Conservation (phyloP, 108 stramenopile genomes). For the Pelagomonas calceolata region DNA sequence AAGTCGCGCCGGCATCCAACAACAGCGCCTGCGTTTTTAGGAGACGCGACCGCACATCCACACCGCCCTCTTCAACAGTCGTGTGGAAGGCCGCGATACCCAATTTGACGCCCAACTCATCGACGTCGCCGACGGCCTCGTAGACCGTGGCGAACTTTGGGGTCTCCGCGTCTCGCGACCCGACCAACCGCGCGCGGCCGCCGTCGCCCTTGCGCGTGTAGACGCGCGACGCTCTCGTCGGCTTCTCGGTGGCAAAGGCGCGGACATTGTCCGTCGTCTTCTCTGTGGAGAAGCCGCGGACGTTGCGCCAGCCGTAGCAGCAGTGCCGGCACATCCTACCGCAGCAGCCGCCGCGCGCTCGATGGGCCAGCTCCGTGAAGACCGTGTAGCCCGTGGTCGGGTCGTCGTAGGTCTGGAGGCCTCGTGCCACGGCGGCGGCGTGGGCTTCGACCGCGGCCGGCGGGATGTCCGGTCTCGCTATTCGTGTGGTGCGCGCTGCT, state of each 20-base stretch:
- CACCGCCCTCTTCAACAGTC: background rate
- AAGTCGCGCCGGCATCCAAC: background rate
- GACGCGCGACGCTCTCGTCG: background rate
- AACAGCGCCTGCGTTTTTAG: background rate
- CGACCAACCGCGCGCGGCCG: background rate
- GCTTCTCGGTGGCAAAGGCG: background rate
- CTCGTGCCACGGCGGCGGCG: background rate
- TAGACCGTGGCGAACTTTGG: background rate
- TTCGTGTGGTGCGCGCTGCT: too few relatives aligned
- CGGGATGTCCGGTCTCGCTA: too few relatives aligned
- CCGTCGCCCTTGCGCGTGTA: background rate
- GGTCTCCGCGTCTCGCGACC: background rate
- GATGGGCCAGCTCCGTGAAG: constrained; percentile 71
- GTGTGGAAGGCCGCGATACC: background rate
- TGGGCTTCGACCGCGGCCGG: constrained; percentile 7
- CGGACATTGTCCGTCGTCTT: background rate
- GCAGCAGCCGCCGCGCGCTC: constrained; percentile 74
- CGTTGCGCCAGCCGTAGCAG: constrained; percentile 74
- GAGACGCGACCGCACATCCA: background rate
- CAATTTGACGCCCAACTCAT: background rate
- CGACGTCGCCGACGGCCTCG: background rate
- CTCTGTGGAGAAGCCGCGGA: constrained; percentile 5
- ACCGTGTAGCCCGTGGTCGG: constrained; percentile 72
- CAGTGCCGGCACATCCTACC: constrained; percentile 84
- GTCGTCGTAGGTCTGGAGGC: constrained; percentile 49